Conservation (phyloP, 2,329 filamentous ascomycete species). For the Pseudopithomyces chartarum region DNA sequence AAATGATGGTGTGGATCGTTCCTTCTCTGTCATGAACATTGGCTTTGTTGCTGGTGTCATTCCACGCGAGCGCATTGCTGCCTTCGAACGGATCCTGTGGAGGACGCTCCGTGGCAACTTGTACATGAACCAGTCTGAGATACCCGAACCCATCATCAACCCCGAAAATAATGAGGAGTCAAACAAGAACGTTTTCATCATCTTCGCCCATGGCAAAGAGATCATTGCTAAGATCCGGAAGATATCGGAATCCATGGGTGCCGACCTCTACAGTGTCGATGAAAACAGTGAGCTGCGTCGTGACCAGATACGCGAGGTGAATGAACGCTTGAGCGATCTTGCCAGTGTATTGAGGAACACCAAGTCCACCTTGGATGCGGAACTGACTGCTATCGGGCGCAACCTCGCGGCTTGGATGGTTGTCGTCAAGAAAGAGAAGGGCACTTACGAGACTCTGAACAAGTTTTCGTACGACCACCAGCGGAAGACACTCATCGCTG, state of each 20-base stretch:
- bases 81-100: slow-evolving; percentile 98
- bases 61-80: slow-evolving; percentile 85
- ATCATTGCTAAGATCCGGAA: slow-evolving; percentile 98
- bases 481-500: slow-evolving; percentile 93
- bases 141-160: slow-evolving; percentile 89
- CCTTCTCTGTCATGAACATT: slow-evolving; percentile 98
- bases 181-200: slow-evolving; percentile 98
- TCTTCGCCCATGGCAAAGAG: slow-evolving; percentile 98
- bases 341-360: slow-evolving; percentile 93
- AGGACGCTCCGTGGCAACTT: slow-evolving; percentile 94
- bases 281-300: slow-evolving; percentile 95
- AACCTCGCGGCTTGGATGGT: slow-evolving; percentile 97
- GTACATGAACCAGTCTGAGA: slow-evolving; percentile 99
- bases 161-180: slow-evolving; percentile 89
- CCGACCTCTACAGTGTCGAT: slow-evolving; percentile 94
- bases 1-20: slow-evolving; percentile 74
- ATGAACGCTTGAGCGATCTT: slow-evolving; percentile 87
- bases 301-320: slow-evolving; percentile 97
- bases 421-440: slow-evolving; percentile 97
- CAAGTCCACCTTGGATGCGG: slow-evolving; percentile 88
- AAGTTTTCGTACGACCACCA: slow-evolving; percentile 96
- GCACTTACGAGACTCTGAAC: slow-evolving; percentile 93
- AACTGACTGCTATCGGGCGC: slow-evolving; percentile 90
- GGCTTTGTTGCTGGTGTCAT: slow-evolving; percentile 98
- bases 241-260: slow-evolving; percentile 96